phyloP scores from a whole-genome alignment of 2,329 filamentous ascomycete species.

The Sporothrix brunneoviolacea region DNA sequence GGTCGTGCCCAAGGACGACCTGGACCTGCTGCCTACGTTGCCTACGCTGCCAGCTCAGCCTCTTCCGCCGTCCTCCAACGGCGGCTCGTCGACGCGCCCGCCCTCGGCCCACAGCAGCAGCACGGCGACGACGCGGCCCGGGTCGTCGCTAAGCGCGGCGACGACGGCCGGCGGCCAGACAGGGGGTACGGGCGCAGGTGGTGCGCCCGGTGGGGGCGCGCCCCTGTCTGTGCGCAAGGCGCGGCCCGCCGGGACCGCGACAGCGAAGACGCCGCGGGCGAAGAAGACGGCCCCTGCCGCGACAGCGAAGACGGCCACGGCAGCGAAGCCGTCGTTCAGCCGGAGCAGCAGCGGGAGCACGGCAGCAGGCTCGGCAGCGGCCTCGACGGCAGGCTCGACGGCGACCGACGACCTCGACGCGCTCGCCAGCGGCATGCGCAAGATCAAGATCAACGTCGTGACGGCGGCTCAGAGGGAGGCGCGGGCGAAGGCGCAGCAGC shows the following conservation, averaged over 20 bases:
- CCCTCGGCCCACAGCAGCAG: conserved; percentile 33
- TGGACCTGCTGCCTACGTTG: not conserved
- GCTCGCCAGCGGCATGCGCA: conserved; percentile 53
- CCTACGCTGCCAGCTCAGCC: not conserved
- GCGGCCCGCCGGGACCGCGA: conserved; percentile 38
- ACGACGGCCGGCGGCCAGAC: conserved; percentile 21
- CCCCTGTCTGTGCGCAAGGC: conserved; percentile 52
- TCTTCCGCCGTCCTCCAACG: conserved; percentile 11
- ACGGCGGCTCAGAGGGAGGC: conserved; percentile 53
- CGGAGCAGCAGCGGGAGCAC: conserved; percentile 8
- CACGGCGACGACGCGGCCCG: conserved; percentile 26
- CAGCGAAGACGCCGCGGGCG: conserved; percentile 23
- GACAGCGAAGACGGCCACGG: not conserved
- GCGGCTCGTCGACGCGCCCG: conserved; percentile 25
- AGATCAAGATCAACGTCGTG: conserved; percentile 55
- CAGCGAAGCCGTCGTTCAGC: not conserved
- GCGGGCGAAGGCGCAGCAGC: conserved; percentile 28
- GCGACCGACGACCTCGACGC: conserved; percentile 41
- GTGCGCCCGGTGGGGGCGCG: too few species aligned
- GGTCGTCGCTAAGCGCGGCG: conserved; percentile 36
- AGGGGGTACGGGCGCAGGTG: not conserved
- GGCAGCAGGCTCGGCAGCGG: conserved; percentile 8
- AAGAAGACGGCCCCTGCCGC: conserved; percentile 10
- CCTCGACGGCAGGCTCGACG: conserved; percentile 3
- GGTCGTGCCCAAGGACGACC: conserved; percentile 24